Evolutionary conservation across 306 rosid genomes (phyloP).

Genomic region (Psophocarpus tetragonolobus): DNA sequence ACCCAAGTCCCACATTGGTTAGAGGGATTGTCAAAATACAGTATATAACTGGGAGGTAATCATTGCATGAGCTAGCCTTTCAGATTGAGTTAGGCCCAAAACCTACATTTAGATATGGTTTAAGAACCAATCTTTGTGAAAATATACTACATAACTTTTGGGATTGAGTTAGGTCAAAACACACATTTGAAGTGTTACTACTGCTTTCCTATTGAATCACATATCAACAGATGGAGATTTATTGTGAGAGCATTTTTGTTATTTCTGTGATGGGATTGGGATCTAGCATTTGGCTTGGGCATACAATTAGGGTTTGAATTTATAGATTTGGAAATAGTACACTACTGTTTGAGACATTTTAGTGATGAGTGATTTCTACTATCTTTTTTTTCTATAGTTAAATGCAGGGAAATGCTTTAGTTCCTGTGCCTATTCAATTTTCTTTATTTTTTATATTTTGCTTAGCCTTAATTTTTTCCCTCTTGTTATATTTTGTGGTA

Average conservation of each 20-base stretch:
- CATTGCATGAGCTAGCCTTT: no score
- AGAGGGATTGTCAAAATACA: no score
- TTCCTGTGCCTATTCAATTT: background rate
- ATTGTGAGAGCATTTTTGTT: background rate
- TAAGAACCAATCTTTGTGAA: no score
- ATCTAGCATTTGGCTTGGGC: slow-evolving; percentile 20
- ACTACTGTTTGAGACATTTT: background rate
- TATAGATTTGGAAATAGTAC: background rate
- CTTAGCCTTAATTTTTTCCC: background rate
- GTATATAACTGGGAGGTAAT: no score
- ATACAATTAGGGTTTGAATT: slow-evolving; percentile 2
- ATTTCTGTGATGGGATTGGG: background rate
- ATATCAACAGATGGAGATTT: background rate
- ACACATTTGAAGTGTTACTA: slow-evolving; percentile 3
- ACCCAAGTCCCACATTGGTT: no score
- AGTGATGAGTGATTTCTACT: background rate
- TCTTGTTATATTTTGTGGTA: background rate
- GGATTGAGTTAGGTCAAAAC: no score
- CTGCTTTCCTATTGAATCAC: background rate
- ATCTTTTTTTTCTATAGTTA: background rate
- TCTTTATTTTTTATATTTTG: background rate
- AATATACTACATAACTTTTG: no score
- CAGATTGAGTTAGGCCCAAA: no score
- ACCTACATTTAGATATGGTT: no score
- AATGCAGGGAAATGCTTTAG: background rate